Evolutionary conservation across 116 monocot species (phyloP).

Genomic region (Iris pallida): DNA sequence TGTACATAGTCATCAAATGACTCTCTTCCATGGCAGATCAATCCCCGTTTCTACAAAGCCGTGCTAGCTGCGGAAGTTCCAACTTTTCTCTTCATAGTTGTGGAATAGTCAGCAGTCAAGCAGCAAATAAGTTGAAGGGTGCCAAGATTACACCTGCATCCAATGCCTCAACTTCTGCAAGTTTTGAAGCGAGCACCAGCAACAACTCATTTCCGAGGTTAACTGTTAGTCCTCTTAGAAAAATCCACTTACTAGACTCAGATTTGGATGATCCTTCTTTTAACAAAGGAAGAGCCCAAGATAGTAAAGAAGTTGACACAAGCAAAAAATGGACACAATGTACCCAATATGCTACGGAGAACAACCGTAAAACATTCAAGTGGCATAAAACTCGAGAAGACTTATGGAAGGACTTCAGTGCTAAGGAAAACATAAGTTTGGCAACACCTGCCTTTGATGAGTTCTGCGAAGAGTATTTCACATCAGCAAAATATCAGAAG

Average conservation of each 20-base stretch:
- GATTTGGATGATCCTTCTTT: slow-evolving; percentile 56
- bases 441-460: slow-evolving; percentile 81
- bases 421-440: slow-evolving; percentile 30
- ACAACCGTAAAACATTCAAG: neutral
- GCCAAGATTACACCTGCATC: slow-evolving; percentile 24
- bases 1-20: neutral
- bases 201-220: slow-evolving; percentile 51
- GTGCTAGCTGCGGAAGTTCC: slow-evolving; percentile 30
- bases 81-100: slow-evolving; percentile 45
- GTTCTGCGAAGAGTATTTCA: slow-evolving; percentile 88
- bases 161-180: slow-evolving; percentile 26
- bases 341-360: neutral
- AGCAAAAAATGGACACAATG: slow-evolving; percentile 6
- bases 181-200: slow-evolving; percentile 37
- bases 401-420: slow-evolving; percentile 30
- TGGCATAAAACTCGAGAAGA: slow-evolving; percentile 20
- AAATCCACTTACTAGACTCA: slow-evolving; percentile 68
- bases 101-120: slow-evolving; percentile 36
- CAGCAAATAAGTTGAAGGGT: slow-evolving; percentile 33
- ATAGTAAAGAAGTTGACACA: slow-evolving; percentile 13
- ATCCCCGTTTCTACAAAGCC: slow-evolving; percentile 23
- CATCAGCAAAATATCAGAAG: slow-evolving; percentile 20
- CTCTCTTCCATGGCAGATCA: slow-evolving; percentile 31
- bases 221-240: slow-evolving; percentile 70
- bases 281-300: slow-evolving; percentile 5